phyloP scores from a whole-genome alignment of 192 early-diverging fungal species.

The Helicostylum pulchrum region DNA sequence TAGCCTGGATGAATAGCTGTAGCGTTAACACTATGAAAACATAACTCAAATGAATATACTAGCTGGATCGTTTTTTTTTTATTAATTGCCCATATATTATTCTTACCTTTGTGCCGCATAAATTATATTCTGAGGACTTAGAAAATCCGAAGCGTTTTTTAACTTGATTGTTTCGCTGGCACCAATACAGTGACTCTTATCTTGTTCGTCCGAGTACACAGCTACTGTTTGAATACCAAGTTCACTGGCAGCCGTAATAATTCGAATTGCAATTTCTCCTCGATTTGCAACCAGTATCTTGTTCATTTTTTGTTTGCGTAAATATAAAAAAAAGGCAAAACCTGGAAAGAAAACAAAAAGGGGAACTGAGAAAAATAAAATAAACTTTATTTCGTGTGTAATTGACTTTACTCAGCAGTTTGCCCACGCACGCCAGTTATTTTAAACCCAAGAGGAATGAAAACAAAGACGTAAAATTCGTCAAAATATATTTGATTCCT shows the following conservation, averaged over 20 bases:
- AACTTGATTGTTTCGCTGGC: slow-evolving; percentile 22
- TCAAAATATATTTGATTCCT: background rate
- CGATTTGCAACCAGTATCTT: slow-evolving; percentile 70
- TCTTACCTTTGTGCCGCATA: slow-evolving; percentile 52
- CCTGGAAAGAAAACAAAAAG: slow-evolving; percentile 6
- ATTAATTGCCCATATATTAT: no score
- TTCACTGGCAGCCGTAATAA: slow-evolving; percentile 65
- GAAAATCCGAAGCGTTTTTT: slow-evolving; percentile 41
- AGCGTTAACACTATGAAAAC: slow-evolving; percentile 28
- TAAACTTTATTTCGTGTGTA: background rate
- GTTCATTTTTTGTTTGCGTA: background rate
- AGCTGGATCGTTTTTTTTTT: background rate
- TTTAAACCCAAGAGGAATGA: no score
- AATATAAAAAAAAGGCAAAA: background rate
- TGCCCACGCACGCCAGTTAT: background rate
- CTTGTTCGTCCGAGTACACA: slow-evolving; percentile 59
- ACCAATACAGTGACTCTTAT: slow-evolving; percentile 24
- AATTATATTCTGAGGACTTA: slow-evolving; percentile 72
- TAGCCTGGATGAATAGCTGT: slow-evolving; percentile 91
- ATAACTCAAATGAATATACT: background rate
- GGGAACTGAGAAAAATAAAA: slow-evolving; percentile 2
- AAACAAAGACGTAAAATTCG: background rate
- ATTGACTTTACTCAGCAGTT: background rate
- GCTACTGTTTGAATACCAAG: slow-evolving; percentile 64
- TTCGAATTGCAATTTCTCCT: slow-evolving; percentile 76